Evolutionary conservation across 2,329 filamentous ascomycete species (phyloP).

Genomic region (Nakataea oryzae): DNA sequence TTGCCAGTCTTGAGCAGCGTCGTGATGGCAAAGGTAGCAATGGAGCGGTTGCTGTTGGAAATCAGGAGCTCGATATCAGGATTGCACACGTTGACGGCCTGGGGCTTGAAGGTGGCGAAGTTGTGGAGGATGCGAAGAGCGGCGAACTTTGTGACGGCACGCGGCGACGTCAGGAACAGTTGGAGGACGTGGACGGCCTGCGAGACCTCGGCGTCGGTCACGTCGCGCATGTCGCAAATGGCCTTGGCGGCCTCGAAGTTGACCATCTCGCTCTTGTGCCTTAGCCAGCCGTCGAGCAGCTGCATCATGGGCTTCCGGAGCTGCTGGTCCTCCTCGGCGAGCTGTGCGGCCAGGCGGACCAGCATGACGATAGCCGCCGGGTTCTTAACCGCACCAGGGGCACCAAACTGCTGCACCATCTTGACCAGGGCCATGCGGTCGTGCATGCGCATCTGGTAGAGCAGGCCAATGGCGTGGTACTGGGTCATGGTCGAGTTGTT

Average conservation of each 20-base stretch:
- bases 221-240: conserved; percentile 88
- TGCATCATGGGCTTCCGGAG: conserved; percentile 94
- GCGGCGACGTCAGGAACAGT: conserved; percentile 90
- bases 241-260: conserved; percentile 99
- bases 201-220: conserved; percentile 81
- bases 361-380: conserved; percentile 87
- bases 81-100: conserved; percentile 86
- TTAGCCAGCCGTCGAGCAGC: conserved; percentile 88
- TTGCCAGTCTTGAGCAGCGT: conserved; percentile 97
- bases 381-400: conserved; percentile 86
- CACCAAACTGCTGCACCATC: conserved; percentile 99
- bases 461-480: conserved; percentile 92
- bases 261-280: conserved; percentile 99
- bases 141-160: conserved; percentile 94
- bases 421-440: conserved; percentile 98
- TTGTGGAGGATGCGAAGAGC: conserved; percentile 93
- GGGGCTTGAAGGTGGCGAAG: conserved; percentile 93
- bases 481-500: conserved; percentile 97
- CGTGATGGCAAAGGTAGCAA: conserved; percentile 96
- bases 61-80: conserved; percentile 96
- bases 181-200: conserved; percentile 93
- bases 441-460: conserved; percentile 96
- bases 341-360: conserved; percentile 82
- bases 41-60: conserved; percentile 92
- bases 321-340: conserved; percentile 85